Conservation (phyloP, 2,329 filamentous ascomycete species). For the Xylaria digitata region DNA sequence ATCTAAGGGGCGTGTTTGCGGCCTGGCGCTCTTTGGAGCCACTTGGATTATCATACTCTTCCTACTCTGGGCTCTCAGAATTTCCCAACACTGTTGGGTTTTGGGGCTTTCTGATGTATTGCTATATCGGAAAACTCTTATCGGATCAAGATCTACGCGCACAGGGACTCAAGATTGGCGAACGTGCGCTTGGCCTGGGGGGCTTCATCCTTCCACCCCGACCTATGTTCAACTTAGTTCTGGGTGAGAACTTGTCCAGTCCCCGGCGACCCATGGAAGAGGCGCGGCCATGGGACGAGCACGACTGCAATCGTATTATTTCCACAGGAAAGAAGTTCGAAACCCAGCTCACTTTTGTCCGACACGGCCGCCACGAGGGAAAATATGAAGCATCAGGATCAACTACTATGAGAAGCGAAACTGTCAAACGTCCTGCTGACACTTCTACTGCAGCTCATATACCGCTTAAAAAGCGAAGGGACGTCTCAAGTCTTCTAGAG, state of each 20-base stretch:
- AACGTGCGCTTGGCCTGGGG: background rate
- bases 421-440: background rate
- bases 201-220: conserved; percentile 31
- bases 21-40: background rate
- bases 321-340: background rate
- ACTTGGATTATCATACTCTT: background rate
- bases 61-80: background rate
- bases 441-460: background rate
- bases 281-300: background rate
- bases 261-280: too few relatives aligned
- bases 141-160: conserved; percentile 36
- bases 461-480: conserved; percentile 20
- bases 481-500: conserved; percentile 21
- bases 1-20: background rate
- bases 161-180: conserved; percentile 31
- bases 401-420: background rate
- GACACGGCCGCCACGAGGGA: background rate
- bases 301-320: background rate
- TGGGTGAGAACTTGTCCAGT: conserved; percentile 11
- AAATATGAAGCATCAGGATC: background rate
- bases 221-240: conserved; percentile 36
- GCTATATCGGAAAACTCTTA: conserved; percentile 36
- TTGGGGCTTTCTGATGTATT: conserved; percentile 42
- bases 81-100: background rate
- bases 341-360: conserved; percentile 19